Evolutionary conservation across 352 stramenopile species (phyloP), one percentile per base, ranked within the genome.

Genomic region (Elongisporangium prolatum): DNA sequence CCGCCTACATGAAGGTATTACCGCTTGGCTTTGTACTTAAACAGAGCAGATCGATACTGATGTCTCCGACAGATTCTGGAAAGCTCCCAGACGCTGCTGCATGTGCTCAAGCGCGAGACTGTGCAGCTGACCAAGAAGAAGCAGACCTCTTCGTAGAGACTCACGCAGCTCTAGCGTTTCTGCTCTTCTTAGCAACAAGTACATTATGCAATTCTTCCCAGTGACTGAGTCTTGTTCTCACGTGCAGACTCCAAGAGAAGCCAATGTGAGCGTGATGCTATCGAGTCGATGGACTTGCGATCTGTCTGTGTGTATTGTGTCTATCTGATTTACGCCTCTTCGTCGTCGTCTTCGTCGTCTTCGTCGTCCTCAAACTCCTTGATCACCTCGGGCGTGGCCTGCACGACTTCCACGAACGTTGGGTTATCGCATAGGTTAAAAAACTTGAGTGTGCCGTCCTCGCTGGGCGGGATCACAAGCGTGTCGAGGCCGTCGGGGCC

Each of bases 41-140:
- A 21, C 1, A 44, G n/a, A 16, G 49, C 21, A 16, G 49, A 24
- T 34, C 16, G 16, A 16, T 34, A 21, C 49, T 28, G n/a, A 28
- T 37, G n/a, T 5, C 14, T 25, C 1, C 24, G 17, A 18, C 56
- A 84, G 88, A 98, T 98, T 63, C 72, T 98, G 47, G 92, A 98
- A 72, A 95, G 78, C 59, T 98, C 90, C 44, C 91, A 98, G 69
- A 98, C 93, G 38, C 74, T 98, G 57, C 82, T 98, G 10, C 89
- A 98, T 61, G 93, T 98, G 61, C 90, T 98, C 63, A 97, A 98
- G 74, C 75, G 93, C 17, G 93, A 98, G 69, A 97, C 89, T 0
- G 84, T 96, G 49, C 94, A 96, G 61, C 76, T 98, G n/a, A 97
- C 78, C 40, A 98, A 98, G 86, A 98, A 97, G 78, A 97, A 97